These are phyloP conservation scores for Rhynchosporium agropyri DNA, from an alignment of 2,329 filamentous ascomycete genomes.

Conservation along the genomic window DNA sequence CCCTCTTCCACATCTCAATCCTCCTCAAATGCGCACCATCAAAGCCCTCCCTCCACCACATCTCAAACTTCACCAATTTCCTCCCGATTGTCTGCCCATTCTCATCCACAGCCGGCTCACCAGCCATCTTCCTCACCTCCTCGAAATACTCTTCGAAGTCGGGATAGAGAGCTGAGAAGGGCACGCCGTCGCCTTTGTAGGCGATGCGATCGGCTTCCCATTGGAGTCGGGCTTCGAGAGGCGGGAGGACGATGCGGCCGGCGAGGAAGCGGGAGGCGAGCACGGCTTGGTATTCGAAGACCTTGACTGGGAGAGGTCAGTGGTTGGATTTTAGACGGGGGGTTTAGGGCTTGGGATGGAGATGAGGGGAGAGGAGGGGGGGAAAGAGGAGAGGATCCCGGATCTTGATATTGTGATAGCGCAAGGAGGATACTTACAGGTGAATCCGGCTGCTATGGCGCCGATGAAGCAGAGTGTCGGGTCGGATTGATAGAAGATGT, in stretches of 20 bases:
- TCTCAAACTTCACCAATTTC: slow-evolving; percentile 48
- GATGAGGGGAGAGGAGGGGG: no score
- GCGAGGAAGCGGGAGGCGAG: slow-evolving; percentile 61
- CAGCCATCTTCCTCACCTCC: slow-evolving; percentile 52
- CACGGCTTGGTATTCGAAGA: slow-evolving; percentile 71
- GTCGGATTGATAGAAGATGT: slow-evolving; percentile 58
- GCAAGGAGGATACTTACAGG: slow-evolving; percentile 35
- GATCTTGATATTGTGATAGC: no score
- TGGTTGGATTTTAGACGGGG: no score
- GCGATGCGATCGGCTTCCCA: slow-evolving; percentile 62
- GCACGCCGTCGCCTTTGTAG: slow-evolving; percentile 56
- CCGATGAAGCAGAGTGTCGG: slow-evolving; percentile 60
- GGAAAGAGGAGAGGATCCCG: no score
- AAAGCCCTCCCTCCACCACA: slow-evolving; percentile 53
- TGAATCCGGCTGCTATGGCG: slow-evolving; percentile 59
- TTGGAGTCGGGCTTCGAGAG: slow-evolving; percentile 49
- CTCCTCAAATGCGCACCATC: slow-evolving; percentile 57
- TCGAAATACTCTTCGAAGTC: slow-evolving; percentile 70
- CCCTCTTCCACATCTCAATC: slow-evolving; percentile 59
- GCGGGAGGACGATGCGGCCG: slow-evolving; percentile 55
- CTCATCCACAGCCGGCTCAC: slow-evolving; percentile 47
- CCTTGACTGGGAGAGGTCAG: slow-evolving; percentile 52
- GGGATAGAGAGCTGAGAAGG: slow-evolving; percentile 60
- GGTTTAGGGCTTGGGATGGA: no score
- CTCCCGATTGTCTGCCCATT: slow-evolving; percentile 44